Base-by-base conservation (phyloP, 2,329 filamentous ascomycete species). In the Apiospora pterosperma region DNA sequence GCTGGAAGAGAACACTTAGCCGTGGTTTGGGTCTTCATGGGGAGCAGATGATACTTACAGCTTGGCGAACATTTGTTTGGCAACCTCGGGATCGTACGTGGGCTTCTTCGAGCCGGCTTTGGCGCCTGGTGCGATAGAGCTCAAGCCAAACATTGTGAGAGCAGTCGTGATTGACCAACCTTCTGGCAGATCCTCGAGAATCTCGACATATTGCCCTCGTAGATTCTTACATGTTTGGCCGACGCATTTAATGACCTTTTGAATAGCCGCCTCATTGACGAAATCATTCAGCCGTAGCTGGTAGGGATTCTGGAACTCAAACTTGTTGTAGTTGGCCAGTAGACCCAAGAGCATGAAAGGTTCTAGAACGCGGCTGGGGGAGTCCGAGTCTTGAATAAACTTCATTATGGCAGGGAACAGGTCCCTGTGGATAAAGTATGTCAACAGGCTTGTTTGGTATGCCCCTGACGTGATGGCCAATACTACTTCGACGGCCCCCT, bases 251-350 rank as follows among this genome's bases (percentile, higher is more conserved):
- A 97, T 88, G 68, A 97, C 92, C 73, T 92, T 92, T 66, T 90
- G 86, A 71, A 98, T 97, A 2, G 91, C 90, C 0, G 85, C 82
- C 74, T 98, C 94, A 74, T 99, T 97, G 72, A 97, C 93, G 77
- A 98, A 98, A 76, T 98, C 94, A 71, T 95, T 93, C 19, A 99
- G 85, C 34, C 95, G 91, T 67, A 96, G 82, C 72, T 96, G 91
- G 72, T 99, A 99, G 0, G 95, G 95, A 71, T 99, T 99, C 75
- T 97, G 94, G 64, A 96, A 95, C 77, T 99, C 96, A 74, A 99
- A 99, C 77, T 98, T 99, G 85, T 99, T 98, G 84, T 98, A 98
- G 79, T 98, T 99, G 69, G 92, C 92, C 62, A 99, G 82, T 4
- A 98, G 84, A 14, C 95, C 95, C 23, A 97, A 84, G 11, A 98